Base-by-base conservation (phyloP, 805 yeast genomes). In the Kuraishia cidri region DNA sequence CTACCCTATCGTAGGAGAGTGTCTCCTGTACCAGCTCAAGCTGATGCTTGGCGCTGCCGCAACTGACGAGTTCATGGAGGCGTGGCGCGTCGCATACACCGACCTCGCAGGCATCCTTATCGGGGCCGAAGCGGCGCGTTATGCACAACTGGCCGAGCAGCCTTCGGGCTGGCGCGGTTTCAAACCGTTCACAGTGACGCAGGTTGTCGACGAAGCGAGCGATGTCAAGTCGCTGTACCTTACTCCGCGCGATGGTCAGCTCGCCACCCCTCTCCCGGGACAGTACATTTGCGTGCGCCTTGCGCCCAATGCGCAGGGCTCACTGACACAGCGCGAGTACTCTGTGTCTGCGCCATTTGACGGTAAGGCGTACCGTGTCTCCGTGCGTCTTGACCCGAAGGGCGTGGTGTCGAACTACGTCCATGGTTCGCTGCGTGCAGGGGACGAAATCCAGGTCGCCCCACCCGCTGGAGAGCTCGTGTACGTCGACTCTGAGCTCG, bases 71-170 rank as follows among this genome's bases (percentile, higher is more conserved):
- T 70, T 80, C 34, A 42, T 76, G 29, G 64, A 58, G 17, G 84
- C 85, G 8, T 80, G 86, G 84, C 58, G 63, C 16, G 65, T 58
- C 26, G 87, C 88, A 4, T 79, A 80, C 49, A 69, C 66, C 24
- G 71, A 67, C 36, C 60, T 79, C 39, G 87, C 87, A 5, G 65
- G 73, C 35, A 50, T 74, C 7, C 60, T 79, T 40, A 79, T 80
- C 40, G 51, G 60, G 25, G 66, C 70, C 14, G 88, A 79, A 52
- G n/a, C n/a, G n/a, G n/a, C n/a, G n/a, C n/a, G n/a, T n/a, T n/a
- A n/a, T n/a, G n/a, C n/a, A n/a, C n/a, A n/a, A n/a, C n/a, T n/a
- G n/a, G n/a, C n/a, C n/a, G n/a, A n/a, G n/a, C n/a, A n/a, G n/a
- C n/a, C n/a, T n/a, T n/a, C n/a, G n/a, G n/a, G n/a, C n/a, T n/a